These are phyloP conservation scores for Actinomucor elegans DNA, from an alignment of 371 early-diverging fungal genomes.

Conservation along the genomic window DNA sequence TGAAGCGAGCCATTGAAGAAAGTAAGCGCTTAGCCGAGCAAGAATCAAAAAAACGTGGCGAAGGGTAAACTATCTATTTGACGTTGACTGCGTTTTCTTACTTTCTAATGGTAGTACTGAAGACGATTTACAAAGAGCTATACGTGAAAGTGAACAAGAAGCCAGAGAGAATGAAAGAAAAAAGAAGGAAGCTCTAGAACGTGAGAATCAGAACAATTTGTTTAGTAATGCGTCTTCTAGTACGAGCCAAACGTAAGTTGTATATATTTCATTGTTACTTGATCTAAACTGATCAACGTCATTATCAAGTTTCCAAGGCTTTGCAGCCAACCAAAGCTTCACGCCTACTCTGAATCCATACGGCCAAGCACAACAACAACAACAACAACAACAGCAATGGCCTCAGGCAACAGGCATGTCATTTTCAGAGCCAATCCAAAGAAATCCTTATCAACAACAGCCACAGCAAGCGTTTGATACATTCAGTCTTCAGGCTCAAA, in stretches of 20 bases:
- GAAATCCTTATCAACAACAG: constrained; percentile 11
- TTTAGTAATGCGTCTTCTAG: constrained; percentile 13
- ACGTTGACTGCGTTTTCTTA: background rate
- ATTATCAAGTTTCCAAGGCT: constrained; percentile 9
- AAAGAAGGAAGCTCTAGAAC: constrained; percentile 9
- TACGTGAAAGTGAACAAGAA: constrained; percentile 23
- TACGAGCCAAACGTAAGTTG: constrained; percentile 7
- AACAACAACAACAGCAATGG: constrained; percentile 53
- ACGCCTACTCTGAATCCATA: constrained; percentile 34
- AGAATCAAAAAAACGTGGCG: constrained; percentile 45
- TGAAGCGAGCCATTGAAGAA: constrained; percentile 84
- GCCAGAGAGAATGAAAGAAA: constrained; percentile 21
- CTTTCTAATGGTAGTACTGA: no score
- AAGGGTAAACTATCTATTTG: constrained; percentile 12
- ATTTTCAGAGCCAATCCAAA: constrained; percentile 28
- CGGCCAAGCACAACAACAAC: constrained; percentile 61
- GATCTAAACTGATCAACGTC: background rate
- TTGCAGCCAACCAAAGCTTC: constrained; percentile 24
- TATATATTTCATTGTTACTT: background rate
- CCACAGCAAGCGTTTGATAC: constrained; percentile 5
- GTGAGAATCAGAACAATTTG: constrained; percentile 42
- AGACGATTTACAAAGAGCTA: constrained; percentile 31
- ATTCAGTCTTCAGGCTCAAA: constrained; percentile 28
- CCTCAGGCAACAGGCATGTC: constrained; percentile 45
- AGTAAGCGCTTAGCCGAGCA: constrained; percentile 70